Evolutionary conservation across 202 grass and related monocot species (phyloP).

Genomic region (Setaria viridis): DNA sequence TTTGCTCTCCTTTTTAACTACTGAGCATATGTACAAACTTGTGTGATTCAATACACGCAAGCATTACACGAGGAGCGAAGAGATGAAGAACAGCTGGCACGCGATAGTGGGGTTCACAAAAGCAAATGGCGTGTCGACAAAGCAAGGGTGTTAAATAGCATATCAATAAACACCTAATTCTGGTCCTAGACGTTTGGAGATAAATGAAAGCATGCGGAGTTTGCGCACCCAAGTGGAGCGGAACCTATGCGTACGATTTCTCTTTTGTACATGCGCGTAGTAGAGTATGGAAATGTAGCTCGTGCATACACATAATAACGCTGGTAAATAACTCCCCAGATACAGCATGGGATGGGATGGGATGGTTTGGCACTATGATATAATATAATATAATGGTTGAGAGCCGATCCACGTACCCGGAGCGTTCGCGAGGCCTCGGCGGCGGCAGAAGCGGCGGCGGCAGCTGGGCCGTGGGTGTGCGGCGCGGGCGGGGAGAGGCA

Average conservation of each 20-base stretch:
- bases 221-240: background rate
- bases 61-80: background rate
- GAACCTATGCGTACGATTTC: background rate
- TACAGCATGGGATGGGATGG: no score
- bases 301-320: background rate
- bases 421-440: constrained; percentile 79
- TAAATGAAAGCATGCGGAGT: background rate
- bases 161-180: background rate
- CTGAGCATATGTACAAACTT: background rate
- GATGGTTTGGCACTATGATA: no score
- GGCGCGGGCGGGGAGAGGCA: constrained; percentile 85
- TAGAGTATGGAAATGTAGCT: background rate
- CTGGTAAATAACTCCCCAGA: no score
- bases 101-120: background rate
- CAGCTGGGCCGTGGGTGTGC: constrained; percentile 70
- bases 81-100: background rate
- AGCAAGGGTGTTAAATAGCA: background rate
- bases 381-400: no score
- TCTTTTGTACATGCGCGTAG: no score
- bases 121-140: background rate
- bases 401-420: constrained; percentile 53
- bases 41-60: background rate
- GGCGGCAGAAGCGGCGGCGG: constrained; percentile 56
- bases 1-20: background rate
- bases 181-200: background rate